Evolutionary conservation across 345 rosid species (phyloP).

Genomic region (Raphanus sativus): DNA sequence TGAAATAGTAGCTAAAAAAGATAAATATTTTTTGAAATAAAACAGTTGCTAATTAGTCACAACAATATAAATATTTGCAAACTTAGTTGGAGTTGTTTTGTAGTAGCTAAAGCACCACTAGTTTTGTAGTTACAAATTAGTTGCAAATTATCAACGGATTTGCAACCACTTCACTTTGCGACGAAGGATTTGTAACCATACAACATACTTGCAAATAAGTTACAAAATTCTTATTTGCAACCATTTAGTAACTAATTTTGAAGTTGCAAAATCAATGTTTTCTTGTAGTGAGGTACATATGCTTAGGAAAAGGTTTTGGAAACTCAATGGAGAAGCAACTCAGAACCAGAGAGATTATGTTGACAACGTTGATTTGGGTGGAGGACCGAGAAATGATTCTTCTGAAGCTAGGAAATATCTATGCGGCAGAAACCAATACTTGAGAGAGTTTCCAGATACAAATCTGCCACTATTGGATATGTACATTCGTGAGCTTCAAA

Average conservation of each 20-base stretch:
- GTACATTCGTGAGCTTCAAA: neutral
- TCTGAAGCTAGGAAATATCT: neutral
- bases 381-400: neutral
- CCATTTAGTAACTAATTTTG: neutral
- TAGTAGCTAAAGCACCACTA: no score
- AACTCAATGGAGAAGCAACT: neutral
- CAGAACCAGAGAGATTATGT: neutral
- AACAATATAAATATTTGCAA: no score
- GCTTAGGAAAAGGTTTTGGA: neutral
- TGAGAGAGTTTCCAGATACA: neutral
- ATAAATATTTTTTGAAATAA: no score
- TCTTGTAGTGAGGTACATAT: neutral
- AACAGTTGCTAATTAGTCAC: no score
- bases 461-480: neutral
- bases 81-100: no score
- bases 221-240: no score
- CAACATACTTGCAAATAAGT: no score
- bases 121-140: no score
- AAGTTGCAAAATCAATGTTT: no score
- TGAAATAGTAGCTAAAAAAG: no score
- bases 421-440: neutral
- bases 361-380: neutral
- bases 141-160: no score
- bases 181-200: neutral
- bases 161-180: neutral